Base-by-base conservation (phyloP, 208 protist species). In the Crithidia fasciculata region DNA sequence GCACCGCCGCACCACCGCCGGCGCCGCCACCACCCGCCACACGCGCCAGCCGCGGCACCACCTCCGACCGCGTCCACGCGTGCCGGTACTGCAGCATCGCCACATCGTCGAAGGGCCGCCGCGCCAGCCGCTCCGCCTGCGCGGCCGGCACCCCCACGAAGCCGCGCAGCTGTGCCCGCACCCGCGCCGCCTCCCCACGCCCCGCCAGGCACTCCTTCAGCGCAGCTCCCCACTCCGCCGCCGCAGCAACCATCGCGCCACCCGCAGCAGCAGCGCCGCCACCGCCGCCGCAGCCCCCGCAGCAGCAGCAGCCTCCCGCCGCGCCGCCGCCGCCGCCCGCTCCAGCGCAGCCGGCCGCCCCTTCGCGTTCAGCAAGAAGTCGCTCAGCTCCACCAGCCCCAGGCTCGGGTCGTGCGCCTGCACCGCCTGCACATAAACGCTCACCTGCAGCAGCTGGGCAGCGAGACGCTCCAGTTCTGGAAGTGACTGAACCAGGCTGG, bases 61-160 rank as follows among this genome's bases (percentile, higher is more conserved):
- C 60, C 77, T 76, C 78, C 41, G 37, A 53, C 67, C 12, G 18
- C 66, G n/a, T 50, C 64, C 68, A 78, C 59, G 62, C 58, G 56
- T 83, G 77, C 28, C 81, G 76, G 59, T 80, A 76, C 72, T 76
- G 69, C 12, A 86, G 77, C 70, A 86, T 19, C 72, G 58, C 77
- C 10, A 86, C 67, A 43, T 86, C 81, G 64, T 86, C 81, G 40
- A 83, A 80, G 37, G 81, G 37, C 18, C 49, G 55, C 3, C 57
- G 50, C n/a, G 45, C 53, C 54, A 55, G 10, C 55, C 56, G 45
- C 67, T 80, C 72, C 57, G 63, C 37, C 44, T 72, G 59, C 15
- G 0, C 18, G 2, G 72, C n/a, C 8, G 71, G 15, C 44, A 69
- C 71, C 19, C 61, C 43, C 5, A 76, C 55, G 54, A 76, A 76